phyloP scores from a whole-genome alignment of 352 stramenopile genomes.

The Globisporangium rhizosaccharum region DNA sequence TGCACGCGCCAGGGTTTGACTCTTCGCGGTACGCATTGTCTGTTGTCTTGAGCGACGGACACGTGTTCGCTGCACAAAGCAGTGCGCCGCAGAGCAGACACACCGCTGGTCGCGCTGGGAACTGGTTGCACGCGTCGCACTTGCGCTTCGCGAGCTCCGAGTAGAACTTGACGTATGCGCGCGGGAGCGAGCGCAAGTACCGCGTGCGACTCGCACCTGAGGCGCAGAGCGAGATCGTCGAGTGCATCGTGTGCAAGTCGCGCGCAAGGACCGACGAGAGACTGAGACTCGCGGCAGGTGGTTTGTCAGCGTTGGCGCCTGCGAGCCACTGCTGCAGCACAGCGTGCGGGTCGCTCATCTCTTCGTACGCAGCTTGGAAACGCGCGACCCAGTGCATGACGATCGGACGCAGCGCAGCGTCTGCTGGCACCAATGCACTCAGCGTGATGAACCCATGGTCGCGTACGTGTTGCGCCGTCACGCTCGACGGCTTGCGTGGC shows the following conservation, averaged over 20 bases:
- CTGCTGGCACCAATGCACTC: conserved; percentile 14
- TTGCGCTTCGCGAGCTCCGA: conserved; percentile 76
- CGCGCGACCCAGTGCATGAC: conserved; percentile 55
- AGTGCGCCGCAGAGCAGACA: conserved; percentile 80
- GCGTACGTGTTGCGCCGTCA: conserved; percentile 38
- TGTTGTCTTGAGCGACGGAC: conserved; percentile 49
- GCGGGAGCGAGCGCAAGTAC: conserved; percentile 67
- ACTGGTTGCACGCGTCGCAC: conserved; percentile 69
- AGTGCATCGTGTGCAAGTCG: conserved; percentile 77
- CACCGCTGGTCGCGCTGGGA: conserved; percentile 75
- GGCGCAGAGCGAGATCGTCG: conserved; percentile 63
- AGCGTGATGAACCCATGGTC: conserved; percentile 49
- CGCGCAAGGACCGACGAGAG: conserved; percentile 41
- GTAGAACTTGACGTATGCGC: conserved; percentile 84
- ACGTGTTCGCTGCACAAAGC: conserved; percentile 79
- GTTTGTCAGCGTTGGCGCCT: conserved; percentile 42
- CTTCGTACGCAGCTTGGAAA: conserved; percentile 64
- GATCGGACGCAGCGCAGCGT: conserved; percentile 26
- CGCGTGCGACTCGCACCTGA: conserved; percentile 59
- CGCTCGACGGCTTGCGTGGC: conserved; percentile 51
- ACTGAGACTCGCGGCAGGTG: conserved; percentile 16
- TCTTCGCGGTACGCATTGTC: conserved; percentile 78
- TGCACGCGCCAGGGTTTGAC: conserved; percentile 77
- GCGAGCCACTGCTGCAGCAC: conserved; percentile 76
- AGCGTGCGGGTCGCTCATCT: conserved; percentile 71